Evolutionary conservation across 2,329 filamentous ascomycete species (phyloP).

Genomic region (Zymoseptoria pseudotritici): DNA sequence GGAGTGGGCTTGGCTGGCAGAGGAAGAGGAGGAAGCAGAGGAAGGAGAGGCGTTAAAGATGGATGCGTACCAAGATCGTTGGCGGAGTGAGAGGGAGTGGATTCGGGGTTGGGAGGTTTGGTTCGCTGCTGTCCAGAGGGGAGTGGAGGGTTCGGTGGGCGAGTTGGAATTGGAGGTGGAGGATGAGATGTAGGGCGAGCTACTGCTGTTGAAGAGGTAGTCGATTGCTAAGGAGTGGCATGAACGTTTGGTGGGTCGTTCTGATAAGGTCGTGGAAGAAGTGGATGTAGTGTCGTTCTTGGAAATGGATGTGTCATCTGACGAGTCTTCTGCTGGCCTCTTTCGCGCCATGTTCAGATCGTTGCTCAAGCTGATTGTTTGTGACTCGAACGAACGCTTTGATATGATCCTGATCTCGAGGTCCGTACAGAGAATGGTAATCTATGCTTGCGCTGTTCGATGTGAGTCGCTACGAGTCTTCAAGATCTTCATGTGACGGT

Average conservation of each 20-base stretch:
- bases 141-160: not conserved
- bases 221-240: not conserved
- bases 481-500: no score
- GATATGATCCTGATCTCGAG: no score
- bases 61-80: not conserved
- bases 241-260: not conserved
- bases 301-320: not conserved
- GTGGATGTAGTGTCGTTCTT: not conserved
- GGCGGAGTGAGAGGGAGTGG: not conserved
- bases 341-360: not conserved
- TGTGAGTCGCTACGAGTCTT: no score
- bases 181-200: not conserved
- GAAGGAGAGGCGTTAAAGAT: not conserved
- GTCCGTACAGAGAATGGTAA: no score
- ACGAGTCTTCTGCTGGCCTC: not conserved
- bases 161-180: not conserved
- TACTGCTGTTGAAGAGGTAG: not conserved
- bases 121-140: not conserved
- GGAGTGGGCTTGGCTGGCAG: no score
- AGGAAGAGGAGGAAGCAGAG: no score
- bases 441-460: no score
- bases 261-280: not conserved
- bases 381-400: no score
- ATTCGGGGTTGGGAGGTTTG: not conserved
- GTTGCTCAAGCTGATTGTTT: no score